phyloP scores from a whole-genome alignment of 805 yeast species.

The Wickerhamomyces queroliae region DNA sequence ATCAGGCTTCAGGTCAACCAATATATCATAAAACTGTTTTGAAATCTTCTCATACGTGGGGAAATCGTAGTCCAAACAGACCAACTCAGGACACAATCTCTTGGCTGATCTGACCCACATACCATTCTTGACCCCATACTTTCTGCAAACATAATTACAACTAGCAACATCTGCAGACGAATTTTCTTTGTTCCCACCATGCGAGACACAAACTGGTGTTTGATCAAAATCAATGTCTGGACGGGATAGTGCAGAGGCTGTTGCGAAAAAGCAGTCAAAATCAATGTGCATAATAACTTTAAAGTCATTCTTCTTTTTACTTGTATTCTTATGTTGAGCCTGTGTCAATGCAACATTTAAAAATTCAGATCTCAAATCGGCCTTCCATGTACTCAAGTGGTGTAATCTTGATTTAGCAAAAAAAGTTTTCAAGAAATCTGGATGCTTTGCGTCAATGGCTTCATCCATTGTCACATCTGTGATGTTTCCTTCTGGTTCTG shows the following conservation, averaged over 20 bases:
- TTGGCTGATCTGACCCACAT: slow-evolving; percentile 80
- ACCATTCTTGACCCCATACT: slow-evolving; percentile 77
- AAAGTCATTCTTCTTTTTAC: not conserved
- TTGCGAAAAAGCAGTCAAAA: slow-evolving; percentile 91
- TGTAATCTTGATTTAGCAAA: slow-evolving; percentile 83
- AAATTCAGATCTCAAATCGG: slow-evolving; percentile 60
- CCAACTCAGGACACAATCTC: slow-evolving; percentile 57
- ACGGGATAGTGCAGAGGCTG: slow-evolving; percentile 62
- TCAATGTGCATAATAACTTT: slow-evolving; percentile 70
- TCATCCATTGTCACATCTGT: slow-evolving; percentile 4
- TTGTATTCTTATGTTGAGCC: slow-evolving; percentile 7
- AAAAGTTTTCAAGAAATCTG: slow-evolving; percentile 64
- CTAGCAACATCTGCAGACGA: slow-evolving; percentile 79
- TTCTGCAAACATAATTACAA: slow-evolving; percentile 84
- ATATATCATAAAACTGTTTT: slow-evolving; percentile 51
- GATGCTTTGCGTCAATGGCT: slow-evolving; percentile 60
- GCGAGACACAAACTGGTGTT: slow-evolving; percentile 58
- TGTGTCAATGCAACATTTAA: slow-evolving; percentile 38
- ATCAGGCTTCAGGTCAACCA: slow-evolving; percentile 37
- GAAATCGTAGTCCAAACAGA: slow-evolving; percentile 68
- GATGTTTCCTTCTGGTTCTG: slow-evolving; percentile 5
- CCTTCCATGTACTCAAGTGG: slow-evolving; percentile 84
- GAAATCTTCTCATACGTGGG: slow-evolving; percentile 65
- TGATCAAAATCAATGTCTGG: slow-evolving; percentile 43
- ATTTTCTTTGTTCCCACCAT: slow-evolving; percentile 31